phyloP scores from a whole-genome alignment of 768 basidiomycete species.

The Dioszegia hungarica region DNA sequence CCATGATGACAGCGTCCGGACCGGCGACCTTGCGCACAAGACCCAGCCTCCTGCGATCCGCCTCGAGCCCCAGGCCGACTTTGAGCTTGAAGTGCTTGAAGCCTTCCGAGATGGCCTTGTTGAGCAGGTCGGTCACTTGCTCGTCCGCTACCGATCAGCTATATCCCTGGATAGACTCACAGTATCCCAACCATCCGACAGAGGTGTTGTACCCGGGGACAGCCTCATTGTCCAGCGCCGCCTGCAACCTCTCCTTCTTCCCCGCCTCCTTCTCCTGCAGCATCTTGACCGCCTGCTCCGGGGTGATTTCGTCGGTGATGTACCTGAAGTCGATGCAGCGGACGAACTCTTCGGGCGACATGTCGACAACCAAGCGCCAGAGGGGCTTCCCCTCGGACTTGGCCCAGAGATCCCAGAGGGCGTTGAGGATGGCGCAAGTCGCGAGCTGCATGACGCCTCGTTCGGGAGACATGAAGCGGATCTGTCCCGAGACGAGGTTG shows the following conservation, averaged over 20 bases:
- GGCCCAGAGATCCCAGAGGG: conserved; percentile 67
- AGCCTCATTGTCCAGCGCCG: conserved; percentile 56
- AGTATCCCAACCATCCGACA: conserved; percentile 74
- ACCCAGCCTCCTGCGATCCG: conserved; percentile 73
- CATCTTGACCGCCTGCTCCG: conserved; percentile 74
- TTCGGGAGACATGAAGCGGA: conserved; percentile 33
- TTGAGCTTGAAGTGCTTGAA: conserved; percentile 94
- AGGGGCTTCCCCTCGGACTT: conserved; percentile 66
- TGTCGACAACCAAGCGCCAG: conserved; percentile 85
- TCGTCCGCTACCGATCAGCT: conserved; percentile 22
- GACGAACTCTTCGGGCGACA: conserved; percentile 61
- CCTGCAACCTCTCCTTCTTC: conserved; percentile 69
- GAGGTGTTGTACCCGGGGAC: conserved; percentile 89
- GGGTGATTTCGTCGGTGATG: conserved; percentile 83
- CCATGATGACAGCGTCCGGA: conserved; percentile 84
- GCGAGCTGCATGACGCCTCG: conserved; percentile 37
- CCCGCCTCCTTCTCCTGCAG: conserved; percentile 67
- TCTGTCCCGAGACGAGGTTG: conserved; percentile 22
- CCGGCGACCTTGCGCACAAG: conserved; percentile 89
- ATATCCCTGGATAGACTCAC: not conserved
- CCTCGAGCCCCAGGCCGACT: conserved; percentile 73
- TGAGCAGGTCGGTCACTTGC: conserved; percentile 39
- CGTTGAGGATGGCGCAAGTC: conserved; percentile 63
- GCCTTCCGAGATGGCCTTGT: conserved; percentile 72
- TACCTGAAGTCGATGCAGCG: conserved; percentile 71